Percentiles rank a stretch among this genome's conserved stretches.
phyloP scores from a whole-genome alignment of 2,329 filamentous ascomycete species.

The Clarireedia paspali region DNA sequence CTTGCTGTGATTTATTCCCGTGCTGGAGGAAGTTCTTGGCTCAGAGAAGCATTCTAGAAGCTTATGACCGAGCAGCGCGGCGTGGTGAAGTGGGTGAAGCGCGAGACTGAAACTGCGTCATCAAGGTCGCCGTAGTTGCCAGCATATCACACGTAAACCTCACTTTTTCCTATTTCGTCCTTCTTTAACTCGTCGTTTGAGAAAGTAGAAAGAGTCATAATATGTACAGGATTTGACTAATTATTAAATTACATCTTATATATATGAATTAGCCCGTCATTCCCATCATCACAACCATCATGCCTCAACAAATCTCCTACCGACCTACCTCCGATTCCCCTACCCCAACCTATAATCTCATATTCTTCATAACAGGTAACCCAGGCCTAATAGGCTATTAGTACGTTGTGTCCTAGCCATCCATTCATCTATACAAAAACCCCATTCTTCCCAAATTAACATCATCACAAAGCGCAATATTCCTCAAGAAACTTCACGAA shows the following conservation, averaged over 20 bases:
- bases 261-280: background rate
- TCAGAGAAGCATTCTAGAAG: no score
- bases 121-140: background rate
- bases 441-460: background rate
- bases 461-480: constrained; percentile 34
- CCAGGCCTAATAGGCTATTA: constrained; percentile 73
- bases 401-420: constrained; percentile 17
- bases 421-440: background rate
- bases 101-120: background rate
- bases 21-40: background rate
- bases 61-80: background rate
- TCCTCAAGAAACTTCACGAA: constrained; percentile 50
- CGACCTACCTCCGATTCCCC: constrained; percentile 11
- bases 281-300: background rate
- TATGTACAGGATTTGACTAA: no score
- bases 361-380: constrained; percentile 72
- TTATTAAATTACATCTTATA: no score
- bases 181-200: background rate
- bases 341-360: constrained; percentile 33
- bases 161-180: background rate
- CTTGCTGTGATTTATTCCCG: no score
- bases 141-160: background rate
- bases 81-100: background rate
- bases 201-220: no score
- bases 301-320: constrained; percentile 16